These are phyloP conservation scores for Endoconidiophora laricicola DNA, from an alignment of 2,329 filamentous ascomycete species.

Conservation along the genomic window DNA sequence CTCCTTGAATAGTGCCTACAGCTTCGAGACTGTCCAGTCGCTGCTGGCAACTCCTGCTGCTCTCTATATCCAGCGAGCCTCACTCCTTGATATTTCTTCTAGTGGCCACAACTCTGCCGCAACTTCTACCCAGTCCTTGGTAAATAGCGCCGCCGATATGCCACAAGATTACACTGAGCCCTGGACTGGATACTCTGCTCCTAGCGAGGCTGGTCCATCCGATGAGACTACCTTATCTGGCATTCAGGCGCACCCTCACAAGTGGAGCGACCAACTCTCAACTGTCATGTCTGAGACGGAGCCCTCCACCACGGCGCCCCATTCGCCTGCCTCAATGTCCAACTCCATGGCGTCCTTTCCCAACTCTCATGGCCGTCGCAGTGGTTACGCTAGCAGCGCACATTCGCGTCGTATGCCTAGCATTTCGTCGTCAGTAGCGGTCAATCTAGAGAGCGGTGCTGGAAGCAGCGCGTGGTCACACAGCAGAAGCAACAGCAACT, in stretches of 20 bases:
- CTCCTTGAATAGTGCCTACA: conserved; percentile 38
- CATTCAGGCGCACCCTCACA: conserved; percentile 35
- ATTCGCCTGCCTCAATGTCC: conserved; percentile 27
- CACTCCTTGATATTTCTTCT: conserved; percentile 15
- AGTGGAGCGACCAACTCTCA: conserved; percentile 48
- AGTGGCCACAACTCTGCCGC: conserved; percentile 4
- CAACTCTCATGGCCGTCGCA: conserved; percentile 20
- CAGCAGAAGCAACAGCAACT: conserved; percentile 26
- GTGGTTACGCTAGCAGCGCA: conserved; percentile 30
- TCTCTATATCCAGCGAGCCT: conserved; percentile 21
- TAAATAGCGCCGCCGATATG: conserved; percentile 18
- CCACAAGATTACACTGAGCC: conserved; percentile 9
- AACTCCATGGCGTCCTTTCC: conserved; percentile 25
- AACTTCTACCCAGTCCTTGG: conserved; percentile 18
- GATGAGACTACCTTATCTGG: background rate
- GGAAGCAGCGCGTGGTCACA: conserved; percentile 20
- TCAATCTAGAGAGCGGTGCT: conserved; percentile 12
- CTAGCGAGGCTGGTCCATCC: background rate
- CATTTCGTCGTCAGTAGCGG: conserved; percentile 37
- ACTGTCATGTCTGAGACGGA: conserved; percentile 48
- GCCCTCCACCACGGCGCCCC: conserved; percentile 22
- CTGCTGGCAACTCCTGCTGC: conserved; percentile 25
- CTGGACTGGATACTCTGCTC: conserved; percentile 6
- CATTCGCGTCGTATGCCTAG: conserved; percentile 40
- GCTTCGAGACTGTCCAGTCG: conserved; percentile 28